Evolutionary conservation across 148 eudicot genomes (phyloP).

Genomic region (Silene latifolia): DNA sequence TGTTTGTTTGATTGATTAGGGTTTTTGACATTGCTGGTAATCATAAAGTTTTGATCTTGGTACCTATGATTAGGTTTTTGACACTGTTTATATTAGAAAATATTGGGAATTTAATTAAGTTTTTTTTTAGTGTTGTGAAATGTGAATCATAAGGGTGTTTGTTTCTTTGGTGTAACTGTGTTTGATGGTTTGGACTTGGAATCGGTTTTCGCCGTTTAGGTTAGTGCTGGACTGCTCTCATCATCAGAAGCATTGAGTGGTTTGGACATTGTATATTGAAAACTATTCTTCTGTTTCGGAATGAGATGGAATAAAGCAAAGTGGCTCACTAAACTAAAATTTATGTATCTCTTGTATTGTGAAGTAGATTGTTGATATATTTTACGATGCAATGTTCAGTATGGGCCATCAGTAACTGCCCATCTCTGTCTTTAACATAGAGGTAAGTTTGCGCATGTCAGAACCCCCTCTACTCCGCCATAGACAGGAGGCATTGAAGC

Average conservation of each 20-base stretch:
- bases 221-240: too few relatives aligned
- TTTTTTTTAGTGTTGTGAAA: not conserved
- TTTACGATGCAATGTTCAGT: not conserved
- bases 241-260: not conserved
- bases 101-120: not conserved
- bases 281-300: not conserved
- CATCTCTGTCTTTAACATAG: not conserved
- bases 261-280: not conserved
- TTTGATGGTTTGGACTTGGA: not conserved
- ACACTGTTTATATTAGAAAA: not conserved
- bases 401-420: not conserved
- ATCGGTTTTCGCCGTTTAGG: too few relatives aligned
- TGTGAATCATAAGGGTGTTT: not conserved
- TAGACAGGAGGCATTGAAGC: not conserved
- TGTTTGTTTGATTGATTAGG: not conserved
- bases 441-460: not conserved
- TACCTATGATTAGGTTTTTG: not conserved
- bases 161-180: not conserved
- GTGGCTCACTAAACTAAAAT: not conserved
- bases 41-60: conserved; percentile 8
- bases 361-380: not conserved
- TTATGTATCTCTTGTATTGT: not conserved
- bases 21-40: conserved; percentile 1
- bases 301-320: not conserved
- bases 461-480: not conserved